Conservation (phyloP, 306 rosid species). For the Aeschynomene evenia region DNA sequence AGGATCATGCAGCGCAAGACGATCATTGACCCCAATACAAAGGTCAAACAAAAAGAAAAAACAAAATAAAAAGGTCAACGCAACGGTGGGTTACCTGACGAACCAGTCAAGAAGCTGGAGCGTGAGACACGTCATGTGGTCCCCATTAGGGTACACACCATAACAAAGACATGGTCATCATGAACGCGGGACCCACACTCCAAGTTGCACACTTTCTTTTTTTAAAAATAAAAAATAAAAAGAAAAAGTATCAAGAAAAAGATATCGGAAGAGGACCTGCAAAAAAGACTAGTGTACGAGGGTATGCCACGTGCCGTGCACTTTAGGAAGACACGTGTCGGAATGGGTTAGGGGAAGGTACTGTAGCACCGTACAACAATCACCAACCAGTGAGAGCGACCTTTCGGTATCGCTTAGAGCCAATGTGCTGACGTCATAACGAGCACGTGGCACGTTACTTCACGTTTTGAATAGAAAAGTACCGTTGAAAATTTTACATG, state of each 20-base stretch:
- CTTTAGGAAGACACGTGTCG: background rate
- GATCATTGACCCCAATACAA: background rate
- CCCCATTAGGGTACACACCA: background rate
- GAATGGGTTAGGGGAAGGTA: constrained; percentile 4
- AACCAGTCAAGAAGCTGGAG: background rate
- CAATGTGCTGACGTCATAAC: background rate
- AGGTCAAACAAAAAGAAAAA: background rate
- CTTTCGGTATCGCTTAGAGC: constrained; percentile 9
- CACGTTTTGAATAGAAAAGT: background rate
- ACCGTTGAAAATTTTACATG: too few relatives aligned
- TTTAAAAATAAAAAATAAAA: background rate
- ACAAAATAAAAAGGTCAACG: background rate
- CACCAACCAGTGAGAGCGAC: constrained; percentile 31
- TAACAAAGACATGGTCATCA: background rate
- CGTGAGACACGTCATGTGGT: constrained; percentile 45
- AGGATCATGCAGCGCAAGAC: background rate
- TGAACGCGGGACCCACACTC: constrained; percentile 26
- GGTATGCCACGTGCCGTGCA: constrained; percentile 14
- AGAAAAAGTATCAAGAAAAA: background rate
- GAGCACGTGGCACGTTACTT: constrained; percentile 6
- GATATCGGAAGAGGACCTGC: background rate
- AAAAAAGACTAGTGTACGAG: constrained; percentile 22
- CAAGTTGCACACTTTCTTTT: constrained; percentile 37
- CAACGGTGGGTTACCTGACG: constrained; percentile 16
- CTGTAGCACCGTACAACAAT: constrained; percentile 14